Evolutionary conservation across 2,329 filamentous ascomycete species (phyloP), one percentile per base, ranked within the genome.

Genomic region (Nemania sp.): DNA sequence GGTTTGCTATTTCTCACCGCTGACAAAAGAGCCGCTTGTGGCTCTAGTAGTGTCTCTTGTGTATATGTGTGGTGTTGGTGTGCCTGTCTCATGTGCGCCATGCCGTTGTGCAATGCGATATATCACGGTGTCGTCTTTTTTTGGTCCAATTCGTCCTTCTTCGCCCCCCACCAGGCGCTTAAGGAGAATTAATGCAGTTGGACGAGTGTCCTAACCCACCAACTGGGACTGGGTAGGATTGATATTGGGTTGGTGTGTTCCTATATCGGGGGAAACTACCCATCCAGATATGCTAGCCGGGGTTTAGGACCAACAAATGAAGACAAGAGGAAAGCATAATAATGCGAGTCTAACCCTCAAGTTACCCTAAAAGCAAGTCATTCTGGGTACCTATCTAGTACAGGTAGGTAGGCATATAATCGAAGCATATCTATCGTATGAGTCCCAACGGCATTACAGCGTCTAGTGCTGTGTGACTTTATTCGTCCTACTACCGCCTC

Each of bases 131-230:
- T 7, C 13, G 29, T 55, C 52, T 54, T 26, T n/a, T n/a, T 45
- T 22, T 47, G 43, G 38, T 47, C 60, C 52, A 47, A 57, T 53
- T 60, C 32, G 64, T 5, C 18, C 47, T 20, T 32, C 62, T 38
- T 38, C 24, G 56, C 64, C 56, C 62, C 62, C 64, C 64, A 54
- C 41, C 51, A 13, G 45, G 64, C 67, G 67, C 60, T 64, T 67
- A 59, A 27, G 41, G 26, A 62, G 55, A 49, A 59, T 26, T 52
- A 41, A 41, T 64, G 53, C 27, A 26, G 29, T n/a, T 41, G n/a
- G 35, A 26, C 13, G 41, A 32, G 41, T 18, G 52, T 49, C 45
- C 4, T 22, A 60, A 58, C 35, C 52, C 54, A 53, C 35, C 45
- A 35, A 45, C 38, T 55, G 49, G 29, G 32, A 1, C 47, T 29